A percentile compares a stretch with the other conserved stretches of the same genome.
Evolutionary conservation across 768 basidiomycete genomes (phyloP).

Genomic region (Agaricus subrufescens): DNA sequence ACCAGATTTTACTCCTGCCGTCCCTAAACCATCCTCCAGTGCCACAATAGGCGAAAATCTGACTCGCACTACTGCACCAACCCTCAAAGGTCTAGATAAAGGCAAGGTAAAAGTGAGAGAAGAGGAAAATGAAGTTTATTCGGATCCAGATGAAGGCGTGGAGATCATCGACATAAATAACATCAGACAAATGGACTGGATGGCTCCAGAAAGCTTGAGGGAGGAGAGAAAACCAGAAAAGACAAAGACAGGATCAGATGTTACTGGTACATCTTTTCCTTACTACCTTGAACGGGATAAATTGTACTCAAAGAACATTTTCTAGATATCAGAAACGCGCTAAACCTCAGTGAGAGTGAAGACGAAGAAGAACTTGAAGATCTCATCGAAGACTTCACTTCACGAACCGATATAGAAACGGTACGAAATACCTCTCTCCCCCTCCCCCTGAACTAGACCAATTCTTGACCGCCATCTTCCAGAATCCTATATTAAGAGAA

Average conservation of each 20-base stretch:
- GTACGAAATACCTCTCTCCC: constrained; percentile 22
- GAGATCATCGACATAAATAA: constrained; percentile 84
- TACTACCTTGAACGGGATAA: neutral
- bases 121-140: constrained; percentile 60
- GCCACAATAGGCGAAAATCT: constrained; percentile 44
- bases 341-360: constrained; percentile 72
- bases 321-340: constrained; percentile 50
- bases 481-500: constrained; percentile 51
- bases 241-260: constrained; percentile 35
- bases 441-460: constrained; percentile 2
- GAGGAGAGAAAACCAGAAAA: constrained; percentile 38
- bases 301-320: neutral
- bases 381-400: constrained; percentile 65
- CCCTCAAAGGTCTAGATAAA: constrained; percentile 22
- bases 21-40: constrained; percentile 28
- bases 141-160: constrained; percentile 83
- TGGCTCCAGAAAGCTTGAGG: constrained; percentile 75
- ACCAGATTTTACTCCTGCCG: constrained; percentile 50
- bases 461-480: neutral
- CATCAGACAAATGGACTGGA: constrained; percentile 78
- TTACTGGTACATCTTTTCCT: constrained; percentile 19
- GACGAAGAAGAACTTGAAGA: constrained; percentile 79
- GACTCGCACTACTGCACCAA: constrained; percentile 44
- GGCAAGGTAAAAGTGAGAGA: constrained; percentile 23
- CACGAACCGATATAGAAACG: constrained; percentile 31